Conservation (phyloP, 257 asterid species). For the Przewalskia tangutica region DNA sequence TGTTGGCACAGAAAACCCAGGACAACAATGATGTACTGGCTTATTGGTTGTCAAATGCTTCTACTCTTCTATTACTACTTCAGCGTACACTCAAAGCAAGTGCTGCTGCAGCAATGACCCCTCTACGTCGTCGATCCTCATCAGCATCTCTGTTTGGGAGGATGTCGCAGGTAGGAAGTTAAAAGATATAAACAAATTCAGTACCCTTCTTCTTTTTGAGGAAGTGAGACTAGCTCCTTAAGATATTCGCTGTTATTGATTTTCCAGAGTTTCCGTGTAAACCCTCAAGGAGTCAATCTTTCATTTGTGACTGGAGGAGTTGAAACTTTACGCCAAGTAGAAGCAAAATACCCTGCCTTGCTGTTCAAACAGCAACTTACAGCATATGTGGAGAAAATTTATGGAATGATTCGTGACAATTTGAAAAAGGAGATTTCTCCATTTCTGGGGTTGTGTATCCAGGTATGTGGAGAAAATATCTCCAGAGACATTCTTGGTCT, state of each 20-base stretch:
- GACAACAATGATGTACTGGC: slow-evolving; percentile 87
- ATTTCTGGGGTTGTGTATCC: slow-evolving; percentile 94
- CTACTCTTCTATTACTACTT: slow-evolving; percentile 81
- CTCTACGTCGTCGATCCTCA: slow-evolving; percentile 88
- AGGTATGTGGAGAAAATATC: slow-evolving; percentile 34
- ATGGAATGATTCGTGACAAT: slow-evolving; percentile 97
- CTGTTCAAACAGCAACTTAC: slow-evolving; percentile 99
- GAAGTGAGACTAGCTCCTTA: background rate
- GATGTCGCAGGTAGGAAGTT: slow-evolving; percentile 60
- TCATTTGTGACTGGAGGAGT: slow-evolving; percentile 77
- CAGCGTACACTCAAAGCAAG: slow-evolving; percentile 97
- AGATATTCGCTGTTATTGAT: slow-evolving; percentile 9
- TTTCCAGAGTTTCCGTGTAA: slow-evolving; percentile 81
- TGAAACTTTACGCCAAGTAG: slow-evolving; percentile 90
- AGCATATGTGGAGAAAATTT: slow-evolving; percentile 94
- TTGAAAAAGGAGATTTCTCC: slow-evolving; percentile 98
- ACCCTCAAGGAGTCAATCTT: slow-evolving; percentile 71
- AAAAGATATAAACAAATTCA: slow-evolving; percentile 2
- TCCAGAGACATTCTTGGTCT: background rate
- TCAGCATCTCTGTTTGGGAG: slow-evolving; percentile 87
- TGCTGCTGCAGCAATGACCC: slow-evolving; percentile 85
- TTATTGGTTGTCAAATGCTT: slow-evolving; percentile 95
- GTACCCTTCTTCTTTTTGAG: background rate
- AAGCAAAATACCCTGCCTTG: slow-evolving; percentile 99
- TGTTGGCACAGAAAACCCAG: slow-evolving; percentile 52